Evolutionary conservation across 345 rosid genomes (phyloP).

Genomic region (Boechera divaricarpa): DNA sequence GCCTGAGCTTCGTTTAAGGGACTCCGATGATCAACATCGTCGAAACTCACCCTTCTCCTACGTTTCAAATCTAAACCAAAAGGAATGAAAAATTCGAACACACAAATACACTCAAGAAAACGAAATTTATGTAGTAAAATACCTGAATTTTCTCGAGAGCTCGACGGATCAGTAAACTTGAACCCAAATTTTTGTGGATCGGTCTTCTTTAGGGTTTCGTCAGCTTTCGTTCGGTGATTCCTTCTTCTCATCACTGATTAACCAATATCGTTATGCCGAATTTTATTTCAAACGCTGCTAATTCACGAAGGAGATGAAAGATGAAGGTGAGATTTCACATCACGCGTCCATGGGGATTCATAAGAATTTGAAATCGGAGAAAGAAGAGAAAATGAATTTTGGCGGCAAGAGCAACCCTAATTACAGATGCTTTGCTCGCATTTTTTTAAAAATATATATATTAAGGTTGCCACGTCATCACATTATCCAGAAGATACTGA

Average conservation of each 20-base stretch:
- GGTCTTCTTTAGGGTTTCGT: constrained; percentile 28
- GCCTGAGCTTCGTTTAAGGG: constrained; percentile 29
- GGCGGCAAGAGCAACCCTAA: constrained; percentile 38
- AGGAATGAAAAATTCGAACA: not conserved
- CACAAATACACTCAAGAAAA: not conserved
- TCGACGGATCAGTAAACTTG: constrained; percentile 27
- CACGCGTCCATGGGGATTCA: constrained; percentile 27
- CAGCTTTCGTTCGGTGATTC: constrained; percentile 16
- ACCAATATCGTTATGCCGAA: not conserved
- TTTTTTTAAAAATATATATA: no score
- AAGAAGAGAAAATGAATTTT: constrained; percentile 5
- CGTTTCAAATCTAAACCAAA: constrained; percentile 47
- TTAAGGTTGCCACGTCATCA: constrained; percentile 33
- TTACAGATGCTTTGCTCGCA: not conserved
- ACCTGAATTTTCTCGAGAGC: constrained; percentile 38
- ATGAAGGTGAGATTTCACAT: constrained; percentile 16
- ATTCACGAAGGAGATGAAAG: not conserved
- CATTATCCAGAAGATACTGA: constrained; percentile 41
- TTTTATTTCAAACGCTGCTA: not conserved
- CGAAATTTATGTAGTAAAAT: not conserved
- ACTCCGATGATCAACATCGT: constrained; percentile 36
- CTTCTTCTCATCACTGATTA: constrained; percentile 33
- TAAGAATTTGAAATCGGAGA: not conserved
- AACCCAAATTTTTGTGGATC: constrained; percentile 1
- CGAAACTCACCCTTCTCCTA: constrained; percentile 49